A percentile compares a stretch with the other conserved stretches of the same genome.
Conservation (phyloP, 1,284 basidiomycete species). For the Bjerkandera adusta region DNA sequence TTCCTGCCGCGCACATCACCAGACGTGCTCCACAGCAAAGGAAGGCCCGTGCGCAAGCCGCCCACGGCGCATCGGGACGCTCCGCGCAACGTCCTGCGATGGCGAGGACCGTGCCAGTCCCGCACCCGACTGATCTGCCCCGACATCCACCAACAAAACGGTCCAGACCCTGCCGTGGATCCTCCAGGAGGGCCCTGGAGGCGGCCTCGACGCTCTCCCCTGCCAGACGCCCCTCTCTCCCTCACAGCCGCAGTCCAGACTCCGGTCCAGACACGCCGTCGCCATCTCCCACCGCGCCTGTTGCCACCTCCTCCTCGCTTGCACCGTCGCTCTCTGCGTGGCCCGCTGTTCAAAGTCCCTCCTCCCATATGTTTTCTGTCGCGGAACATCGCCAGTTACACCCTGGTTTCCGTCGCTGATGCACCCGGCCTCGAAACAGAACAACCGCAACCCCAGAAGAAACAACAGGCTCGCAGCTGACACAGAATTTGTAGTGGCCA, state of each 20-base stretch:
- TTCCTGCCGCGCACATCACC: too few relatives aligned
- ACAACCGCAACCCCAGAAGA: not conserved
- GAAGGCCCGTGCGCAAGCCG: too few relatives aligned
- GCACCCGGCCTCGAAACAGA: too few relatives aligned
- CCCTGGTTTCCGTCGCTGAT: not conserved
- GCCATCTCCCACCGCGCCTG: not conserved
- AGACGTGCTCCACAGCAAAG: too few relatives aligned
- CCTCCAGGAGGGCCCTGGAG: too few relatives aligned
- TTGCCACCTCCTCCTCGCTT: not conserved
- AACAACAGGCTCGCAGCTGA: not conserved
- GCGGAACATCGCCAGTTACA: not conserved
- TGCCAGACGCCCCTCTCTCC: constrained; percentile 1
- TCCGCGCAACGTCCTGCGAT: not conserved
- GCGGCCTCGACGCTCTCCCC: too few relatives aligned
- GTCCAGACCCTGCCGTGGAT: constrained; percentile 1
- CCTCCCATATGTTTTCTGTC: not conserved
- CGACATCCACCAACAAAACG: constrained; percentile 3
- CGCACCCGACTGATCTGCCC: not conserved
- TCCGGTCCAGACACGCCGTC: constrained; percentile 1
- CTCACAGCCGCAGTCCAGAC: not conserved
- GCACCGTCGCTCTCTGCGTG: not conserved
- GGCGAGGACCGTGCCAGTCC: not conserved
- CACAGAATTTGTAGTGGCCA: not conserved
- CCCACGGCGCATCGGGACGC: too few relatives aligned
- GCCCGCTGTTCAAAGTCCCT: not conserved